phyloP scores from a whole-genome alignment of 2,329 filamentous ascomycete species.

The Setomelanomma holmii region DNA sequence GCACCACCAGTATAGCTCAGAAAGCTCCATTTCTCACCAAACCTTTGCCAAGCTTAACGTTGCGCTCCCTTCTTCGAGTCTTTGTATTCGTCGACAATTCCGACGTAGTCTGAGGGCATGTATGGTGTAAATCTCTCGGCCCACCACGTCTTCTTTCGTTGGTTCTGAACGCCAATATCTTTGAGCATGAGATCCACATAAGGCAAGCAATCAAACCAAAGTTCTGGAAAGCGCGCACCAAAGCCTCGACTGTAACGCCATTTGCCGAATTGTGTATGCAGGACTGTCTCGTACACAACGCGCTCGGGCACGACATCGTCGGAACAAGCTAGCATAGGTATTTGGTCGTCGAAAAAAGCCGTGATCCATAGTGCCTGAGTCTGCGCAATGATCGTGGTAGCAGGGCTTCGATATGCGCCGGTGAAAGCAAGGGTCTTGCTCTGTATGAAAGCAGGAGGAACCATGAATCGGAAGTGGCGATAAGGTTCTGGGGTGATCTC shows the following conservation, averaged over 20 bases:
- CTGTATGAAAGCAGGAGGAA: conserved; percentile 35
- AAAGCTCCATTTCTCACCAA: background rate
- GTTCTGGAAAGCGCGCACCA: conserved; percentile 36
- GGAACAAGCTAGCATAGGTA: conserved; percentile 35
- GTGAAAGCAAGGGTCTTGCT: conserved; percentile 44
- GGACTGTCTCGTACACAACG: conserved; percentile 33
- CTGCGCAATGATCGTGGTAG: conserved; percentile 46
- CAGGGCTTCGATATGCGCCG: conserved; percentile 48
- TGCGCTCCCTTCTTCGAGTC: conserved; percentile 1
- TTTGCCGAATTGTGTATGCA: conserved; percentile 40
- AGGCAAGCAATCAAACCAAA: conserved; percentile 40
- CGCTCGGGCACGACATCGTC: conserved; percentile 4
- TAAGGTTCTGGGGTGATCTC: conserved; percentile 38
- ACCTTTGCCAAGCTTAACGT: background rate
- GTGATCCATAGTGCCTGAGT: conserved; percentile 57
- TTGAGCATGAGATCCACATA: conserved; percentile 39
- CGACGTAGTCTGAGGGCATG: conserved; percentile 33
- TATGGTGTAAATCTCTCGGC: conserved; percentile 32
- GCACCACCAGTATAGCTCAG: too few relatives aligned
- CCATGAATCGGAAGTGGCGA: conserved; percentile 56
- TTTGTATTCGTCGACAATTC: conserved; percentile 32
- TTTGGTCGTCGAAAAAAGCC: conserved; percentile 66
- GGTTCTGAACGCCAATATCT: conserved; percentile 31
- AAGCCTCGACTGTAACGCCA: conserved; percentile 41
- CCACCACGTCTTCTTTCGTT: conserved; percentile 32